These are phyloP conservation scores for Articulospora tetracladia DNA, from an alignment of 495 filamentous ascomycete species.

Conservation along the genomic window DNA sequence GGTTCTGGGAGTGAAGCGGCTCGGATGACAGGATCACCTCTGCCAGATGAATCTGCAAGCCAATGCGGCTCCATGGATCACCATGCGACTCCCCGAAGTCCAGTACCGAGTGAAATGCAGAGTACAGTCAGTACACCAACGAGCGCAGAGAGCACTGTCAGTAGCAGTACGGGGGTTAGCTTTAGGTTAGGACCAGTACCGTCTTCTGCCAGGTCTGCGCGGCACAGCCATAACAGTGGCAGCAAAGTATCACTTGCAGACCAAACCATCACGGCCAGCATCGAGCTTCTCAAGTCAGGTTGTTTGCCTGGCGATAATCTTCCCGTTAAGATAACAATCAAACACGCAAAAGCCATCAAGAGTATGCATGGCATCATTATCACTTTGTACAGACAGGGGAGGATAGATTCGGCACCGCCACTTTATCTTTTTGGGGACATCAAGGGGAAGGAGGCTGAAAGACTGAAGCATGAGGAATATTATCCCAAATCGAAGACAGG, in stretches of 20 bases:
- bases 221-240: slow-evolving; percentile 10
- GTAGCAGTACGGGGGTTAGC: slow-evolving; percentile 51
- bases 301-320: slow-evolving; percentile 83
- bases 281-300: slow-evolving; percentile 77
- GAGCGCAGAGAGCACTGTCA: slow-evolving; percentile 58
- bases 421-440: slow-evolving; percentile 50
- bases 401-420: slow-evolving; percentile 81
- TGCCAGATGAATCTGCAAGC: slow-evolving; percentile 25
- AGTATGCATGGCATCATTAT: slow-evolving; percentile 90
- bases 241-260: slow-evolving; percentile 19
- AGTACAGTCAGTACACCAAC: slow-evolving; percentile 48
- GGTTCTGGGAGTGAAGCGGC: slow-evolving; percentile 10
- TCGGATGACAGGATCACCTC: slow-evolving; percentile 12
- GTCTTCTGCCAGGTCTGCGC: slow-evolving; percentile 16
- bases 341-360: slow-evolving; percentile 81
- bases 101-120: slow-evolving; percentile 52
- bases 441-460: slow-evolving; percentile 57
- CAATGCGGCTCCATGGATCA: slow-evolving; percentile 20
- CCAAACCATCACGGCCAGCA: slow-evolving; percentile 81
- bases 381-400: slow-evolving; percentile 86
- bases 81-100: slow-evolving; percentile 36
- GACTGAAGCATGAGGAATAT: slow-evolving; percentile 70
- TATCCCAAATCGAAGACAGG: slow-evolving; percentile 71
- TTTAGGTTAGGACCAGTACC: slow-evolving; percentile 35
- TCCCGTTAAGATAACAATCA: slow-evolving; percentile 73